Evolutionary conservation across 768 basidiomycete species (phyloP), one percentile per base, ranked within the genome.

Genomic region (Hydnomerulius pinastri): DNA sequence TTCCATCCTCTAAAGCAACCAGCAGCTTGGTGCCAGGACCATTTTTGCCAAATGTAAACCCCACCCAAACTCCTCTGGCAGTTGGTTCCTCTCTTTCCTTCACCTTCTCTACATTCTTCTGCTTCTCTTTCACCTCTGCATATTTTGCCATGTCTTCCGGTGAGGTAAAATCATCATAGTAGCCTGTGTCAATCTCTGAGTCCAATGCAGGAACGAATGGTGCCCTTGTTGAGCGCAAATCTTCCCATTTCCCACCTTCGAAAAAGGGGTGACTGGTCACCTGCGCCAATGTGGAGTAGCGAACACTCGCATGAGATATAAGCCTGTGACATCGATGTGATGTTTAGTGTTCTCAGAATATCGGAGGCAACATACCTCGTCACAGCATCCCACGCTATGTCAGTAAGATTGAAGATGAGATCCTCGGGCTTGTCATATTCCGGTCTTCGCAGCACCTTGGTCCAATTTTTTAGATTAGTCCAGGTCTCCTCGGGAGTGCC

Each of bases 121-220:
- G 94, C 72, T 98, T 99, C 76, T 97, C 97, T 70, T 90, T 83
- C 6, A 99, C 97, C 68, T 99, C 96, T 10, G 95, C 92, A 64
- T 98, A 98, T 73, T 98, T 98, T 43, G 92, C 93, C 95, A 98
- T 98, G 64, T 98, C 96, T 51, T 95, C 91, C 4, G 80, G 73
- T 4, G 81, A 87, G 2, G 86, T 86, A 67, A 94, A 94, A 65
- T 93, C 92, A 59, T 94, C 92, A 71, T 93, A 95, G 70, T 95
- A 95, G 15, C 93, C 94, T 1, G 94, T 93, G 63, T 99, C 97
- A 50, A 91, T 79, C 62, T 98, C 97, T 8, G 87, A 90, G 63
- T 98, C 95, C 28, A 98, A 79, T 9, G 92, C 87, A 23, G 97
- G 97, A 6, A 98, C 90, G 68, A 97, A 98, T 0, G 96, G 97